phyloP scores from a whole-genome alignment of 495 filamentous ascomycete genomes.

The Aspergillus sclerotioniger region DNA sequence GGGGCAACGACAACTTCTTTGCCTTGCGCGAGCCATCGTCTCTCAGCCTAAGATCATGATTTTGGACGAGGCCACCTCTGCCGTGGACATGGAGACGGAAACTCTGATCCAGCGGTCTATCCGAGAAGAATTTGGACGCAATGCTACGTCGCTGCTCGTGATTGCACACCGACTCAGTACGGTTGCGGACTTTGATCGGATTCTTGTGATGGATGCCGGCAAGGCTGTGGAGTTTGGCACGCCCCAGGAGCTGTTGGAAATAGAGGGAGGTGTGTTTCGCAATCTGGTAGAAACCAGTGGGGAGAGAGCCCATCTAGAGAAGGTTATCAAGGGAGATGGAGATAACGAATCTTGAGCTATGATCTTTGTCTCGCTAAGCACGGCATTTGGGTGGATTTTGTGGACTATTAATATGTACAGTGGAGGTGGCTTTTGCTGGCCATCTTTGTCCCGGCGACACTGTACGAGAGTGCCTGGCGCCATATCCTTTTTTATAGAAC shows the following conservation, averaged over 20 bases:
- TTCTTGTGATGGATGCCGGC: slow-evolving; percentile 78
- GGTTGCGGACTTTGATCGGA: slow-evolving; percentile 81
- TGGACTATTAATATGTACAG: neutral
- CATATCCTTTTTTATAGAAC: neutral
- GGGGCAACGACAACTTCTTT: slow-evolving; percentile 85
- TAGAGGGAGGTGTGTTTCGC: slow-evolving; percentile 57
- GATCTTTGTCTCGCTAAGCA: neutral
- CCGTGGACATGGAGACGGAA: slow-evolving; percentile 87
- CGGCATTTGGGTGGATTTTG: neutral
- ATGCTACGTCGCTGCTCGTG: slow-evolving; percentile 73
- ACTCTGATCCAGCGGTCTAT: slow-evolving; percentile 79
- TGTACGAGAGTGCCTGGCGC: neutral
- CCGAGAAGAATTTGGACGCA: slow-evolving; percentile 68
- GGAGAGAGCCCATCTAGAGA: slow-evolving; percentile 60
- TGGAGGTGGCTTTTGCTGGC: neutral
- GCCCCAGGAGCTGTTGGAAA: slow-evolving; percentile 65
- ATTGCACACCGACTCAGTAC: slow-evolving; percentile 87
- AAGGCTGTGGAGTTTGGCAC: slow-evolving; percentile 69
- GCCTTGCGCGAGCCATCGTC: slow-evolving; percentile 83
- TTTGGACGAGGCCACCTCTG: slow-evolving; percentile 85
- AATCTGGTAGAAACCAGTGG: slow-evolving; percentile 75
- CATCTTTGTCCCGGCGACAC: too few relatives aligned
- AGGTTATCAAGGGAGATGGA: slow-evolving; percentile 42
- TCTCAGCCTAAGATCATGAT: slow-evolving; percentile 79
- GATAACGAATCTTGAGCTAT: neutral